These are phyloP conservation scores for Irineochytrium annulatum DNA, from an alignment of 192 early-diverging fungal genomes.

Conservation along the genomic window DNA sequence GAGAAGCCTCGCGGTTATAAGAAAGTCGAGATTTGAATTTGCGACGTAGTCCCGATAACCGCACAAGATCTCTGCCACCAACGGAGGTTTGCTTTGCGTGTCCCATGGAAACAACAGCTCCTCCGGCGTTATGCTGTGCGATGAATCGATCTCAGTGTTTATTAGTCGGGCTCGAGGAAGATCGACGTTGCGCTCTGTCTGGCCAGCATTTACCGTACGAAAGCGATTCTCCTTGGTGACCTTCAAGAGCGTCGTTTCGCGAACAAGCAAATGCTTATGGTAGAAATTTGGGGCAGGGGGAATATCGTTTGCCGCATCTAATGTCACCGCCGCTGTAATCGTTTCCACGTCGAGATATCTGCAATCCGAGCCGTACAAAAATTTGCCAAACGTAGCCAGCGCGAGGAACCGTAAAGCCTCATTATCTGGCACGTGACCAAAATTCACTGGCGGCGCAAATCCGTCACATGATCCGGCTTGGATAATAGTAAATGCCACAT, in stretches of 20 bases:
- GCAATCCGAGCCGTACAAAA: conserved; percentile 46
- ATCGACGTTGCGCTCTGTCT: conserved; percentile 41
- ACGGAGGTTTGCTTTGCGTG: conserved; percentile 31
- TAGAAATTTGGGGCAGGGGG: conserved; percentile 45
- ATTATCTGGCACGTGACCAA: conserved; percentile 50
- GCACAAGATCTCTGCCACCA: conserved; percentile 46
- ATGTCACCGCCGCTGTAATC: neutral
- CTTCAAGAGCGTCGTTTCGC: conserved; percentile 20
- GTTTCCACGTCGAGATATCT: conserved; percentile 32
- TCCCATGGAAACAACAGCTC: conserved; percentile 50
- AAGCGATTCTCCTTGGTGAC: conserved; percentile 9
- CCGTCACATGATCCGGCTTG: conserved; percentile 46
- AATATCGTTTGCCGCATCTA: neutral
- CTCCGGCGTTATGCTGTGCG: conserved; percentile 17
- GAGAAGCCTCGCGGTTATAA: conserved; percentile 34
- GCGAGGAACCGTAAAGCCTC: conserved; percentile 49
- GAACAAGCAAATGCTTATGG: conserved; percentile 41
- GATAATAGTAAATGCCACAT: conserved; percentile 39
- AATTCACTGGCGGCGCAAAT: conserved; percentile 40
- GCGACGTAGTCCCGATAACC: conserved; percentile 38
- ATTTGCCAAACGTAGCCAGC: conserved; percentile 31
- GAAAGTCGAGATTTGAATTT: conserved; percentile 14
- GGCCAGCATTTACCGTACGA: conserved; percentile 22
- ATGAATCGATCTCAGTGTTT: conserved; percentile 22
- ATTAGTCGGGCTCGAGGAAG: conserved; percentile 29